Evolutionary conservation across 331 rosid genomes (phyloP), one percentile per base, ranked within the genome.

Genomic region (Arachis monticola): DNA sequence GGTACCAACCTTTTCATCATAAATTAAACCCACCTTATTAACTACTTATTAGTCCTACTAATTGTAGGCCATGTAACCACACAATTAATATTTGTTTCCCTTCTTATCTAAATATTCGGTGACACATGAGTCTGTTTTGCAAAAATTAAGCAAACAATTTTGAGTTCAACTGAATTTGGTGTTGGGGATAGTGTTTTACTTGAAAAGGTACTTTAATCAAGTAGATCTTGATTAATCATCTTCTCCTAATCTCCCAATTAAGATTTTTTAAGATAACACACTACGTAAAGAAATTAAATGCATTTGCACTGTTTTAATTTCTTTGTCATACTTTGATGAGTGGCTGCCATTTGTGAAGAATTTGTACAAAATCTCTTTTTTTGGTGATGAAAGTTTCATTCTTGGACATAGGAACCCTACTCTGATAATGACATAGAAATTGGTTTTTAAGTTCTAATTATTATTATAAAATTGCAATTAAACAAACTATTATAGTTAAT

Each of bases 1-100:
- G 83, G 73, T 12, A 71, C 72, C 64, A 5, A 76, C 60, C 71
- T 52, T 67, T 64, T 27, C 72, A 57, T 22, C 42, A 60, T 10
- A 13, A 35, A 35, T 47, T 44, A 27, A 38, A 69, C 73, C 73
- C 17, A 55, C 67, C 64, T 61, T 67, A 41, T 63, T 65, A 65
- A 64, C 9, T 44, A 51, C 40, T 35, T 35, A 35, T 35, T 35
- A 35, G 40, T 60, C 52, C 53, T 67, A 42, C 12, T 42, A 30
- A 51, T 73, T 67, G 65, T 66, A 50, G 58, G 56, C 10, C 17
- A n/a, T 50, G 63, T 38, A 45, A 59, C 5, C 3, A 7, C 53
- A 64, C 12, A 72, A 30, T 30, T 35, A 35, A 35, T 35, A 35
- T 35, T 35, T 31, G 11, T 44, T 62, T 59, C 47, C 45, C 48